These are phyloP conservation scores for Hibiscus tridactylites DNA, from an alignment of 345 rosid species.

Conservation along the genomic window DNA sequence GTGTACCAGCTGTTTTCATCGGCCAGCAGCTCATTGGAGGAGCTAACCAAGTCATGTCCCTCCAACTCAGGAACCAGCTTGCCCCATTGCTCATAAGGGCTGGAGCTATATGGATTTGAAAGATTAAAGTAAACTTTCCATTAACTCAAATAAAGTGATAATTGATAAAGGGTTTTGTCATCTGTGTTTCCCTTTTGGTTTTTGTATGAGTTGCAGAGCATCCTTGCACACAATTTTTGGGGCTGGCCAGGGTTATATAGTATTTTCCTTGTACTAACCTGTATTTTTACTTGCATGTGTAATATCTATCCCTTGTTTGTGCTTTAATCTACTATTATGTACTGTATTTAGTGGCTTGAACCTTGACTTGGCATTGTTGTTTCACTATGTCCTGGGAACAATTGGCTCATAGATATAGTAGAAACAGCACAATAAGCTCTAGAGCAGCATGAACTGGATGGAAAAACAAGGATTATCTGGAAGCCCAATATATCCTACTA, in stretches of 20 bases:
- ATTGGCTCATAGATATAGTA: not conserved
- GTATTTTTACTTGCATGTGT: not conserved
- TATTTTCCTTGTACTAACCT: conserved; percentile 5
- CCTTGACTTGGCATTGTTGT: not conserved
- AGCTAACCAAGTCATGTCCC: conserved; percentile 62
- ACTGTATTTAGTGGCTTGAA: not conserved
- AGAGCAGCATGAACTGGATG: not conserved
- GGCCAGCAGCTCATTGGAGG: conserved; percentile 68
- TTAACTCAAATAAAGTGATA: not conserved
- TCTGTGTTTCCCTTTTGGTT: conserved; percentile 3
- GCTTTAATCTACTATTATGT: not conserved
- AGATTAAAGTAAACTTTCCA: not conserved
- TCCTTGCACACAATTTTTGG: conserved; percentile 8
- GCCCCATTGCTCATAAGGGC: conserved; percentile 58
- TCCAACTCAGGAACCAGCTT: conserved; percentile 58
- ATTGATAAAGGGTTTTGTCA: not conserved
- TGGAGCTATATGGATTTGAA: conserved; percentile 80
- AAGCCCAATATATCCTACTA: no score
- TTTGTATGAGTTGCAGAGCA: conserved; percentile 1
- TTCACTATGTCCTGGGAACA: not conserved
- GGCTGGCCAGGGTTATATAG: not conserved
- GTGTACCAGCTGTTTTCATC: conserved; percentile 81
- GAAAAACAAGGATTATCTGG: not conserved
- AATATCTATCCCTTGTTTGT: not conserved
- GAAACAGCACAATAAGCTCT: not conserved